These are phyloP conservation scores for Coniella lustricola DNA, from an alignment of 2,329 filamentous ascomycete species.

Conservation along the genomic window DNA sequence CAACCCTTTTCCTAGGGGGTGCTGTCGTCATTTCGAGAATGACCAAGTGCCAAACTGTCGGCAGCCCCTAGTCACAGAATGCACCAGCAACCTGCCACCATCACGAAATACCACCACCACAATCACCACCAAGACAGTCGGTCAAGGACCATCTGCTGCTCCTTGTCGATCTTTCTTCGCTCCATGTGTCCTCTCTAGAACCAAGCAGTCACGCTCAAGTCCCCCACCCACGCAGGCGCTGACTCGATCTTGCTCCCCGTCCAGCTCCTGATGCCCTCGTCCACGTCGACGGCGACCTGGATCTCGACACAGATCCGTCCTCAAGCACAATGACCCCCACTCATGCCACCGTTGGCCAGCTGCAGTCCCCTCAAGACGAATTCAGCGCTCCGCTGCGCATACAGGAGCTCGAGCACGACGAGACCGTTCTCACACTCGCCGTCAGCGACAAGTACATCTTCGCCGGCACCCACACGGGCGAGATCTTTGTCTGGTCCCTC, in stretches of 20 bases:
- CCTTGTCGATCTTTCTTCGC: no score
- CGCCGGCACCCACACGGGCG: conserved; percentile 86
- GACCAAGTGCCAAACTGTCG: background rate
- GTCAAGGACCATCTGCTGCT: no score
- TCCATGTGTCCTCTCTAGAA: background rate
- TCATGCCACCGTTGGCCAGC: conserved; percentile 3
- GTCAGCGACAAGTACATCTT: conserved; percentile 78
- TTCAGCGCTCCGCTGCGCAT: conserved; percentile 51
- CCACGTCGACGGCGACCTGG: background rate
- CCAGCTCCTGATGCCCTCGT: background rate
- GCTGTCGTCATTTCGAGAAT: conserved; percentile 6
- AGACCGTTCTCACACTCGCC: conserved; percentile 74
- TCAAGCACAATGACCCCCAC: background rate
- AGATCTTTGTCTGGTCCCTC: conserved; percentile 87
- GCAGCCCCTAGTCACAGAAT: background rate
- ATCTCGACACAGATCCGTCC: background rate
- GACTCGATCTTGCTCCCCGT: background rate
- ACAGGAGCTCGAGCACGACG: conserved; percentile 69
- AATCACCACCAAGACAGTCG: no score
- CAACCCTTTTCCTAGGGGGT: background rate
- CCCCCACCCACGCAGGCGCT: background rate
- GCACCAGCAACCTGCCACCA: background rate
- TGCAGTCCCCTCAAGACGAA: conserved; percentile 3
- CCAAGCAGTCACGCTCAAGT: background rate
- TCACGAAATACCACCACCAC: no score